Base-by-base conservation (phyloP, 768 basidiomycete genomes). In the Boletus patriciae region DNA sequence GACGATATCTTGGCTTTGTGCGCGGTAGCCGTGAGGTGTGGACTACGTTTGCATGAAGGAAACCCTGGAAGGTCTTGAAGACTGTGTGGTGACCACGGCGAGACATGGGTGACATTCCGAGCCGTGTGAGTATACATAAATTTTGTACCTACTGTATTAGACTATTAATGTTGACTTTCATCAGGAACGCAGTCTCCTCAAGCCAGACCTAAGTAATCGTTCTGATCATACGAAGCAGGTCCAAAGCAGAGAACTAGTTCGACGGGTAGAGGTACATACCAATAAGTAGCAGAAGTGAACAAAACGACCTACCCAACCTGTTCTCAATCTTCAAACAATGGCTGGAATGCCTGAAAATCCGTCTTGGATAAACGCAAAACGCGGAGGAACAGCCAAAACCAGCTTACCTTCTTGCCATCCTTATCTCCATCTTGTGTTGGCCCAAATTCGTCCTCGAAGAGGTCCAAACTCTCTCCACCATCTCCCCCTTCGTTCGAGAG, bases 401-500 rank as follows among this genome's bases (percentile, higher is more conserved):
- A 23, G 44, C 62, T 49, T 33, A 70, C 71, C 68, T 72, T 73
- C 45, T 33, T 62, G 21, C 58, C 60, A 37, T 67, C 65, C 15
- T 46, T 60, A 13, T 57, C 59, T 6, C 46, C 59, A 8, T 67
- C 69, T 52, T 73, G 71, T 25, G 71, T 74, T 13, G 71, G 71
- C 19, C 62, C 70, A 53, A 73, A 64, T 25, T 71, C 73, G 21
- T 74, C 71, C 42, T 68, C 73, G 38, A 73, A 62, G 21, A 73
- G 55, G 37, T 71, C 68, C 46, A 73, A 47, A 43, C 66, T 70
- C 18, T 63, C 67, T n/a, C 56, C 43, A 12, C 57, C 54, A 18
- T 61, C 65, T 19, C n/a, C 57, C 25, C 23, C 19, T 16, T 48
- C 52, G 13, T 59, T 50, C 29, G 47, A 50, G 37, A 50, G 34